phyloP scores from a whole-genome alignment of 306 rosid genomes.

The Oemleria cerasiformis region DNA sequence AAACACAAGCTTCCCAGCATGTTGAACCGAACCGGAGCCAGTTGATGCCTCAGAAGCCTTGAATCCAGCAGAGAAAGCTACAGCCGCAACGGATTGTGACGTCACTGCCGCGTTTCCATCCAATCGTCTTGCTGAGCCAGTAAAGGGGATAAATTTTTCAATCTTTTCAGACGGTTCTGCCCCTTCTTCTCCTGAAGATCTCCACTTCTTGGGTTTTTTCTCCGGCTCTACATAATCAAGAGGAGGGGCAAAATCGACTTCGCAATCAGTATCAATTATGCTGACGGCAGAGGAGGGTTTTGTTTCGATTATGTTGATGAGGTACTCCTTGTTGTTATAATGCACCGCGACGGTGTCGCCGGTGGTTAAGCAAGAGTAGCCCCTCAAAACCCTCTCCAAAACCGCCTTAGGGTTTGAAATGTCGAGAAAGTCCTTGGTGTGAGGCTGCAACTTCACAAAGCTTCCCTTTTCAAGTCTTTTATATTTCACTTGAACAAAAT shows the following conservation, averaged over 20 bases:
- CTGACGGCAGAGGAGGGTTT: conserved; percentile 12
- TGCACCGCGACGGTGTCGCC: conserved; percentile 16
- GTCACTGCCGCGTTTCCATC: conserved; percentile 1
- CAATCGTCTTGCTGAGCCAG: conserved; percentile 7
- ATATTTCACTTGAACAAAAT: not conserved
- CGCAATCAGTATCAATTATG: conserved; percentile 14
- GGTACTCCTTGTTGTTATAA: not conserved
- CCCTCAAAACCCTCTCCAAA: conserved; percentile 5
- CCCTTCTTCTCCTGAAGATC: not conserved
- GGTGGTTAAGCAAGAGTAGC: conserved; percentile 14
- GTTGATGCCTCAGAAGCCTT: not conserved
- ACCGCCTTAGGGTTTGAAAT: conserved; percentile 10
- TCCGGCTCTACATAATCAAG: conserved; percentile 11
- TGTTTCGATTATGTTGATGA: conserved; percentile 8
- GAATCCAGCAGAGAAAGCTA: not conserved
- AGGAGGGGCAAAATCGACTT: conserved; percentile 22
- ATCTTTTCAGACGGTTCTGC: not conserved
- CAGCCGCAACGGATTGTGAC: not conserved
- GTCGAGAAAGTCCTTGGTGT: conserved; percentile 8
- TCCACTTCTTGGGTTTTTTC: not conserved
- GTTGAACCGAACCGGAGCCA: not conserved
- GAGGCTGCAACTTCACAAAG: conserved; percentile 16
- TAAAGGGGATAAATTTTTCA: conserved; percentile 1
- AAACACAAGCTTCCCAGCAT: not conserved
- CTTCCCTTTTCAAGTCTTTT: conserved; percentile 8